Percentiles rank a stretch among this genome's conserved stretches.
phyloP scores from a whole-genome alignment of 257 asterid species.

The Rauvolfia tetraphylla region DNA sequence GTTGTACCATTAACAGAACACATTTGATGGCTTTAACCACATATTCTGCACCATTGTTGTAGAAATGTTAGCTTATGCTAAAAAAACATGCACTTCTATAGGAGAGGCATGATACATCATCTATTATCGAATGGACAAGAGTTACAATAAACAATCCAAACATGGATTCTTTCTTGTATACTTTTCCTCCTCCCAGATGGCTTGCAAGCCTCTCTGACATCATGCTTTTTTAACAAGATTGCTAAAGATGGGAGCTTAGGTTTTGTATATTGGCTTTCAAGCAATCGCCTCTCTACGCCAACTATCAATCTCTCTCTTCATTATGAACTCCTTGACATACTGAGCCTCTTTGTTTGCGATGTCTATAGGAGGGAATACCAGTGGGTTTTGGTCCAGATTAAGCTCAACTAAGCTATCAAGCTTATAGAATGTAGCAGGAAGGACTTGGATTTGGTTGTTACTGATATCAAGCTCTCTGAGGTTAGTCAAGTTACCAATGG shows the following conservation, averaged over 20 bases:
- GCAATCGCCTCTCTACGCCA: constrained; percentile 26
- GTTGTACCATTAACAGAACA: too few relatives aligned
- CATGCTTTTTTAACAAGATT: too few relatives aligned
- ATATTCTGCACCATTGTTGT: too few relatives aligned
- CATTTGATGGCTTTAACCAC: too few relatives aligned
- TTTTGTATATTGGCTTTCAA: not conserved
- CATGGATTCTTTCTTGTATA: too few relatives aligned
- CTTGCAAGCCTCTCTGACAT: not conserved
- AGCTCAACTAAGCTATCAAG: constrained; percentile 40
- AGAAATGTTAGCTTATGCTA: too few relatives aligned
- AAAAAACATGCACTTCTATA: too few relatives aligned
- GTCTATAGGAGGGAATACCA: constrained; percentile 51
- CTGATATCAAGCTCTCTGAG: constrained; percentile 66
- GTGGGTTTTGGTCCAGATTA: constrained; percentile 57
- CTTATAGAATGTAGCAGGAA: constrained; percentile 43
- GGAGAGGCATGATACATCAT: too few relatives aligned
- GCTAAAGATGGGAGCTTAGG: not conserved
- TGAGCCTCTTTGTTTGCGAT: constrained; percentile 41
- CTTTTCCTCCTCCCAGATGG: too few relatives aligned
- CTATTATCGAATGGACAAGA: too few relatives aligned
- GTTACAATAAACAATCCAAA: too few relatives aligned
- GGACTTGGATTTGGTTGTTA: constrained; percentile 54
- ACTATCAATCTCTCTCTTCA: constrained; percentile 40
- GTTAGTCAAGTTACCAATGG: constrained; percentile 41
- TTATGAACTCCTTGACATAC: constrained; percentile 53